phyloP scores from a whole-genome alignment of 768 basidiomycete species.

The Fomitopsis pulvina region DNA sequence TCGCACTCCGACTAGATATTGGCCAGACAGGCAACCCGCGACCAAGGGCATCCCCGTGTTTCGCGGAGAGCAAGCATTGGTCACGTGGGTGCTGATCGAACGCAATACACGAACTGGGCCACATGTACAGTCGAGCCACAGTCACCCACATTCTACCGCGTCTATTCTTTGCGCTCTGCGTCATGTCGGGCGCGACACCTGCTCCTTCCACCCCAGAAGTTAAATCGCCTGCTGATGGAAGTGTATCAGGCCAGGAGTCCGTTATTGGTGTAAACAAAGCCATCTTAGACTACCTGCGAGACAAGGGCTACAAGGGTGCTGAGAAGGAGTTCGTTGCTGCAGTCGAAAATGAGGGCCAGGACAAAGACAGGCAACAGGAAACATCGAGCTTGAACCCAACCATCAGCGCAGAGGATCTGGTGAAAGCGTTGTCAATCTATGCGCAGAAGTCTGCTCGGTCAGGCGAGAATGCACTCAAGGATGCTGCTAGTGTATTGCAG shows the following conservation, averaged over 20 bases:
- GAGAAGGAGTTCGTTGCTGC: conserved; percentile 37
- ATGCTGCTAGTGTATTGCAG: conserved; percentile 56
- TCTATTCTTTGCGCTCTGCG: not conserved
- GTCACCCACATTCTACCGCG: too few relatives aligned
- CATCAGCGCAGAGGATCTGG: conserved; percentile 44
- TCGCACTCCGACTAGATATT: too few relatives aligned
- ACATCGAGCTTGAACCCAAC: conserved; percentile 10
- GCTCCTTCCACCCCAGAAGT: conserved; percentile 45
- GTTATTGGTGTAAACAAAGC: conserved; percentile 39
- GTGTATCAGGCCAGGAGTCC: conserved; percentile 32
- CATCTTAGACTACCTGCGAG: conserved; percentile 43
- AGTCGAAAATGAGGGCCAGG: conserved; percentile 24
- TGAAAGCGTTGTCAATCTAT: conserved; percentile 56
- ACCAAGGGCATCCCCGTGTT: too few relatives aligned
- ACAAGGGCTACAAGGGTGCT: conserved; percentile 38
- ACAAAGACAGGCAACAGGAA: conserved; percentile 30
- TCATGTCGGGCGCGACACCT: conserved; percentile 46
- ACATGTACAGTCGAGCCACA: too few relatives aligned
- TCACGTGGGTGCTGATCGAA: too few relatives aligned
- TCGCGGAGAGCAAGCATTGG: too few relatives aligned
- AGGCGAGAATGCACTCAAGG: conserved; percentile 67
- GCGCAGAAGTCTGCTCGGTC: conserved; percentile 61
- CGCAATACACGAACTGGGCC: too few relatives aligned
- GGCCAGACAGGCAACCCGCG: too few relatives aligned
- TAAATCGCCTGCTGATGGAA: conserved; percentile 28